Base-by-base conservation (phyloP, 75 land plant species). In the Picea glauca region DNA sequence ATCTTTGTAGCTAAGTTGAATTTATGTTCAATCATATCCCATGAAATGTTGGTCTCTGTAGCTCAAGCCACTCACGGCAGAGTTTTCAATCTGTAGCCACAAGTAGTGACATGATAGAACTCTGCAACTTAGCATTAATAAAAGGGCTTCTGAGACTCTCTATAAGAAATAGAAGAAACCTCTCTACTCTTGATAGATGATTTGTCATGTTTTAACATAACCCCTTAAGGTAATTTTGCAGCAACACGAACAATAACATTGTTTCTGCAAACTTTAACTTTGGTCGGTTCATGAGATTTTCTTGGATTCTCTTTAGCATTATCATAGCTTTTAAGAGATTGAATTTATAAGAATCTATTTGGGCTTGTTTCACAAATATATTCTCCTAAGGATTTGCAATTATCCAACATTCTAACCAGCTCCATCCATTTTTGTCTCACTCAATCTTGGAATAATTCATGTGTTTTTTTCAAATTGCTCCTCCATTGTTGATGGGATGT, bases 361-460 rank as follows among this genome's bases (percentile, higher is more conserved):
- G 80, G 18, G 64, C 43, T 11, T 62, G 60, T 62, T 89, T 88
- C 83, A 87, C 86, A 70, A 88, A 58, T 61, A 92, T 84, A 58
- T 80, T 93, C 79, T 93, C 96, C 98, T 96, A 95, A 12, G 98
- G 98, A 78, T 88, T 85, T 3, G 96, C 94, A 6, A 96, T 88
- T 92, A 93, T 91, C 98, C 98, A 93, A 0, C 98, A 80, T 82
- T 95, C 98, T 54, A 92, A 76, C 95, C 94, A 94, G 80, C 91
- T 92, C 94, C 98, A 95, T 43, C 93, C 93, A n/a, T n/a, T n/a
- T n/a, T n/a, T n/a, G n/a, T n/a, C n/a, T n/a, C n/a, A n/a, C n/a
- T n/a, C n/a, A n/a, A n/a, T n/a, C n/a, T n/a, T n/a, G n/a, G n/a
- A n/a, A n/a, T n/a, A n/a, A n/a, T n/a, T n/a, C n/a, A n/a, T n/a